These are phyloP conservation scores for Starmerella tilneyi DNA, from an alignment of 805 yeast species.

Conservation along the genomic window DNA sequence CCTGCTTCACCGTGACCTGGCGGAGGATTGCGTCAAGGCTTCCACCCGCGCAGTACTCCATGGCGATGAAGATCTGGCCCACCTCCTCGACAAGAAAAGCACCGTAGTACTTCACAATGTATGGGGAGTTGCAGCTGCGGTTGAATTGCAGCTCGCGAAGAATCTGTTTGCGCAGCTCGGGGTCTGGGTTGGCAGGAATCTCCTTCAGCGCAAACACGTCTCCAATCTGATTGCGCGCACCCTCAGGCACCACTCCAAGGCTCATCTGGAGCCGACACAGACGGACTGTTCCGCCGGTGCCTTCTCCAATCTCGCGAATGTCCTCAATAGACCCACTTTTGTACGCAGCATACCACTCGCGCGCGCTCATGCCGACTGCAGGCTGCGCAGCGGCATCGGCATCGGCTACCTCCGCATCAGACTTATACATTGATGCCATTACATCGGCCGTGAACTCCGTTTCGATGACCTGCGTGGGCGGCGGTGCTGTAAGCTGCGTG, in stretches of 20 bases:
- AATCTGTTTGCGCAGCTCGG: slow-evolving; percentile 81
- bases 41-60: slow-evolving; percentile 95
- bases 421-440: slow-evolving; percentile 16
- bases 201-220: slow-evolving; percentile 71
- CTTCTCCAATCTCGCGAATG: slow-evolving; percentile 74
- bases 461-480: slow-evolving; percentile 7
- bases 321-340: slow-evolving; percentile 43
- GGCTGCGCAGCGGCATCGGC: neutral
- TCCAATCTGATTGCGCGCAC: slow-evolving; percentile 32
- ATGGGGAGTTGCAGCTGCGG: slow-evolving; percentile 67
- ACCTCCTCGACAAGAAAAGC: slow-evolving; percentile 69
- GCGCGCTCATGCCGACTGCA: slow-evolving; percentile 17
- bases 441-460: slow-evolving; percentile 22
- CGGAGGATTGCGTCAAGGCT: slow-evolving; percentile 87
- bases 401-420: neutral
- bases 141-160: slow-evolving; percentile 85
- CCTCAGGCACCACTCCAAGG: slow-evolving; percentile 22
- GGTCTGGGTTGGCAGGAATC: slow-evolving; percentile 65
- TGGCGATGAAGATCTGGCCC: slow-evolving; percentile 80
- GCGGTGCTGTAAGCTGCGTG: slow-evolving; percentile 10
- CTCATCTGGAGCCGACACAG: slow-evolving; percentile 48
- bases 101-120: slow-evolving; percentile 86
- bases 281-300: slow-evolving; percentile 83
- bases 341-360: slow-evolving; percentile 20
- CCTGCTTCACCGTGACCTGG: slow-evolving; percentile 59